Conservation (phyloP, 2,329 filamentous ascomycete genomes). For the Alternaria burnsii region DNA sequence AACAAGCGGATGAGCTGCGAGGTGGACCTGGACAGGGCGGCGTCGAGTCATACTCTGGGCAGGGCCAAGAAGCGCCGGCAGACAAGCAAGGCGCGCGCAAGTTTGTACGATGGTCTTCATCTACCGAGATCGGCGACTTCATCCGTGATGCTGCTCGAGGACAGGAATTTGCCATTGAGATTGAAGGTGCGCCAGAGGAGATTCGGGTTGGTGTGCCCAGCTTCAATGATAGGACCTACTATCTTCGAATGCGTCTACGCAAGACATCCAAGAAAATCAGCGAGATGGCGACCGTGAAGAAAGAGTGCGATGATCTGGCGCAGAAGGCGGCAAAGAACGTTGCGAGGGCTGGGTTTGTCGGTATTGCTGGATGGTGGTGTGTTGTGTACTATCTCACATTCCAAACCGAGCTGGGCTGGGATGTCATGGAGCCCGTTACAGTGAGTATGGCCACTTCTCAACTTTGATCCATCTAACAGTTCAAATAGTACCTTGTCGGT, state of each 20-base stretch:
- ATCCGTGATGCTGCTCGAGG: constrained; percentile 87
- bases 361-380: constrained; percentile 81
- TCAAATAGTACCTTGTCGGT: constrained; percentile 74
- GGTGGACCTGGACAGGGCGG: constrained; percentile 63
- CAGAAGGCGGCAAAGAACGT: constrained; percentile 80
- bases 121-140: constrained; percentile 92
- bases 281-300: constrained; percentile 75
- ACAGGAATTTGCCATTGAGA: constrained; percentile 83
- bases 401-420: constrained; percentile 82
- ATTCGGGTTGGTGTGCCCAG: constrained; percentile 84
- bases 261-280: constrained; percentile 75
- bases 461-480: constrained; percentile 8
- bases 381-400: constrained; percentile 75
- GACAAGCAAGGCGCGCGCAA: constrained; percentile 59
- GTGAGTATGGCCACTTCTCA: constrained; percentile 35
- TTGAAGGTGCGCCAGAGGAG: constrained; percentile 74
- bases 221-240: constrained; percentile 90
- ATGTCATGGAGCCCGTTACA: constrained; percentile 88
- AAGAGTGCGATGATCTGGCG: constrained; percentile 80
- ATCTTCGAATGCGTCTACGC: constrained; percentile 78
- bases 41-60: constrained; percentile 75
- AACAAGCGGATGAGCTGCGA: constrained; percentile 51
- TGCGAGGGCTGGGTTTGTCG: constrained; percentile 79
- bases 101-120: constrained; percentile 88
- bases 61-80: constrained; percentile 66